Percentiles rank a stretch among this genome's conserved stretches.
Conservation (phyloP, 352 stramenopile species). For the Phytopythium litorale region DNA sequence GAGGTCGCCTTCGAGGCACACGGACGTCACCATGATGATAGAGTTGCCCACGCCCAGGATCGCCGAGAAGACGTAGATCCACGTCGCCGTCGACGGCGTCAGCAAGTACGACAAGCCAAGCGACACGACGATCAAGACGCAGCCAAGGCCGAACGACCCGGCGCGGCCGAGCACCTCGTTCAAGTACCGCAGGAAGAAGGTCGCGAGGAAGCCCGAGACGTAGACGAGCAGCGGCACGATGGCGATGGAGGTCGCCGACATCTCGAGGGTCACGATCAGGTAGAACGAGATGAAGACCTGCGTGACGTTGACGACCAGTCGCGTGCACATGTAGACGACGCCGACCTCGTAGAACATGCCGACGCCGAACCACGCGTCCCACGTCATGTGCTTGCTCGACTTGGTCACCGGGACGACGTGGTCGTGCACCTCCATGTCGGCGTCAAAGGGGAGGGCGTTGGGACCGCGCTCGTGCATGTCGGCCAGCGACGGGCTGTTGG, state of each 20-base stretch:
- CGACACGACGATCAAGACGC: conserved; percentile 44
- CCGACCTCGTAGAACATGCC: conserved; percentile 87
- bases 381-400: conserved; percentile 50
- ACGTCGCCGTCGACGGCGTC: conserved; percentile 49
- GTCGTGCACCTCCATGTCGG: conserved; percentile 36
- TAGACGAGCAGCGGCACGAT: conserved; percentile 85
- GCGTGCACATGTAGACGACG: conserved; percentile 86
- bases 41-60: conserved; percentile 82
- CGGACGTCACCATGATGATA: conserved; percentile 86
- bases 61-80: conserved; percentile 70
- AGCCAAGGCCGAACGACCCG: conserved; percentile 62
- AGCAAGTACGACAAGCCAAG: conserved; percentile 57
- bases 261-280: conserved; percentile 81
- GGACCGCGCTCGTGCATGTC: conserved; percentile 43
- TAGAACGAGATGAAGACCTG: conserved; percentile 89
- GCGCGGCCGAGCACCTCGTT: conserved; percentile 70
- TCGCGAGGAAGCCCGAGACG: conserved; percentile 75
- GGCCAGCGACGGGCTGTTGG: conserved; percentile 49
- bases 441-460: conserved; percentile 44
- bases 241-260: conserved; percentile 79
- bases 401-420: conserved; percentile 14
- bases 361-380: conserved; percentile 71
- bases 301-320: conserved; percentile 81
- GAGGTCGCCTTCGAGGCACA: conserved; percentile 78
- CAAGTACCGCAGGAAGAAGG: conserved; percentile 70